Base-by-base conservation (phyloP, 495 filamentous ascomycete genomes). In the Cercophora samala region DNA sequence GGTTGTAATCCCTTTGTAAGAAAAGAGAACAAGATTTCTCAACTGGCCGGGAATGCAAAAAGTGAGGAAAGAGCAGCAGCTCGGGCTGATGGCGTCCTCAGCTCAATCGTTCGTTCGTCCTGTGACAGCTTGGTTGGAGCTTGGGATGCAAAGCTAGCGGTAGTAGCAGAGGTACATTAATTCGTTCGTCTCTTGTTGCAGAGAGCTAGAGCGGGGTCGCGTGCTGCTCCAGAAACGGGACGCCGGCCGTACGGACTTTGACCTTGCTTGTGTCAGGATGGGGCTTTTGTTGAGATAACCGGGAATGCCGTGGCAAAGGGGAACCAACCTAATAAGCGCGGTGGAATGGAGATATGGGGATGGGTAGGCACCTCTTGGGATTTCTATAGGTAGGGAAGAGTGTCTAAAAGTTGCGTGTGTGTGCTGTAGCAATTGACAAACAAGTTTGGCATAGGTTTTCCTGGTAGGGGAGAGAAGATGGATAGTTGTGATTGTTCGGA, bases 181-280 rank as follows among this genome's bases (percentile, higher is more conserved):
- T 5, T 60, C 23, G 22, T 24, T 2, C 6, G 11, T 59, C 3
- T 4, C 19, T 25, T 23, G 17, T 55, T 3, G 21, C 17, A 58
- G 24, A 29, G 22, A 37, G 4, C 19, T 64, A 60, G 65, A 64
- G 70, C 68, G 70, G 72, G 72, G 72, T 72, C 70, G 72, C 66
- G 72, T 72, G 72, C n/a, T n/a, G n/a, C 70, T 56, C 52, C 62
- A 66, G 25, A 29, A 59, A 21, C 18, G 60, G 26, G 26, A 62
- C 32, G 19, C 58, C 56, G 56, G 68, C 32, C 60, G 26, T 54
- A 32, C 19, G 65, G 65, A 60, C 51, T 37, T n/a, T 54, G 2
- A 22, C 51, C n/a, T n/a, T 53, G n/a, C 9, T 61, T 37, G 4
- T n/a, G 21, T n/a, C n/a, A 18, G 8, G 18, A 29, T 29, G 26